Evolutionary conservation across 495 filamentous ascomycete species (phyloP).

Genomic region (Podospora pseudopauciseta): DNA sequence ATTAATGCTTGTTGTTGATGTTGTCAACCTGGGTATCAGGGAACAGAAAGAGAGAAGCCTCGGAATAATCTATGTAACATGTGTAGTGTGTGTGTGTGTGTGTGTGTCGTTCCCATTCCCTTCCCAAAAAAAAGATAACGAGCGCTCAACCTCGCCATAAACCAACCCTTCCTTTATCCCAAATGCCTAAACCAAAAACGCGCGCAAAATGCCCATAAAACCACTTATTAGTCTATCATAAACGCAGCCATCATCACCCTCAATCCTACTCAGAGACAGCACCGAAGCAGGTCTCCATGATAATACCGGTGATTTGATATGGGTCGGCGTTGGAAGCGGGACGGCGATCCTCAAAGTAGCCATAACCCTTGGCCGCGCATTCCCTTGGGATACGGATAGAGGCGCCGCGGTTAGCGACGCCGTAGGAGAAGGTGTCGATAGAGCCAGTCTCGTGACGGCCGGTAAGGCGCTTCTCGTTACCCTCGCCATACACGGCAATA

Average conservation of each 20-base stretch:
- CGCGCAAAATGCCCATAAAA: not conserved
- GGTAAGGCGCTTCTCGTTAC: slow-evolving; percentile 86
- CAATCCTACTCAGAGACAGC: slow-evolving; percentile 5
- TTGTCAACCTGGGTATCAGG: not conserved
- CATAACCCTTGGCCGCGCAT: slow-evolving; percentile 86
- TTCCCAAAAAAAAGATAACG: not conserved
- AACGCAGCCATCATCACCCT: not conserved
- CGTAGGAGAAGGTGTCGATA: slow-evolving; percentile 93
- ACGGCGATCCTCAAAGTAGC: slow-evolving; percentile 96
- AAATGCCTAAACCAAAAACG: not conserved
- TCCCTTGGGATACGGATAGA: slow-evolving; percentile 87
- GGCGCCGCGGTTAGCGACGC: slow-evolving; percentile 93
- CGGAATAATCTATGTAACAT: not conserved
- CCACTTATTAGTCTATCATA: not conserved
- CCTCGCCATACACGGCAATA: slow-evolving; percentile 95
- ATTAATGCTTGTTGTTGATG: not conserved
- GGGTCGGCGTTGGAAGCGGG: slow-evolving; percentile 95
- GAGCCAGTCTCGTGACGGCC: slow-evolving; percentile 88
- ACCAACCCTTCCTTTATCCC: not conserved
- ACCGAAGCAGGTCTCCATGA: slow-evolving; percentile 32
- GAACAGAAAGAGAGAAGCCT: not conserved
- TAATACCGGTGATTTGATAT: slow-evolving; percentile 56
- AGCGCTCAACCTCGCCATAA: not conserved
- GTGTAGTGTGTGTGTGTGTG: not conserved
- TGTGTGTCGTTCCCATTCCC: not conserved